Percentiles rank a stretch among this genome's conserved stretches.
These are phyloP conservation scores for Edaphochlamys debaryana DNA, from an alignment of 139 green algal genomes.

Conservation along the genomic window DNA sequence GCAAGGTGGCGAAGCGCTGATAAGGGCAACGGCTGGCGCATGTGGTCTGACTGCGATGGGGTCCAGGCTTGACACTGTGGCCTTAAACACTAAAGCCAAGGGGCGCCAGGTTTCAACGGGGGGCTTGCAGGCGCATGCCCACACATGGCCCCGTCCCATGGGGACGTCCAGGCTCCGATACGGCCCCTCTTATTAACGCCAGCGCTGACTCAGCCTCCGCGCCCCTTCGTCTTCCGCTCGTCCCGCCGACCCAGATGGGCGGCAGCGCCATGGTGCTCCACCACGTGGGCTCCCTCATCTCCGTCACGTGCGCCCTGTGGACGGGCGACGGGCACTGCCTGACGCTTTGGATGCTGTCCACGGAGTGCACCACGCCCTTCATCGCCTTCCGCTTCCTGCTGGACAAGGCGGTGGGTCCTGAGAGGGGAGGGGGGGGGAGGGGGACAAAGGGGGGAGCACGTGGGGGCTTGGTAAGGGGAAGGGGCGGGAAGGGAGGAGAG, in stretches of 20 bases:
- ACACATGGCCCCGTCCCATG: no score
- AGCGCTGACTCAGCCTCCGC: no score
- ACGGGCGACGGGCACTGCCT: conserved; percentile 44
- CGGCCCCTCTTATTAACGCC: no score
- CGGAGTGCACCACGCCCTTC: conserved; percentile 59
- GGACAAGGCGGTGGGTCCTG: neutral
- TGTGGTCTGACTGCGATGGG: no score
- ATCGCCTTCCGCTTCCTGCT: conserved; percentile 33
- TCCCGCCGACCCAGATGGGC: conserved; percentile 51
- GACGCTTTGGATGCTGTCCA: conserved; percentile 57
- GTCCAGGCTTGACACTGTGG: no score
- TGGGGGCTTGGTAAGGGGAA: neutral
- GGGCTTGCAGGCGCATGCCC: no score
- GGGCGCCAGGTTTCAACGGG: no score
- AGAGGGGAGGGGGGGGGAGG: neutral
- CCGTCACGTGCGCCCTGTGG: conserved; percentile 14
- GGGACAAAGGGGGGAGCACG: neutral
- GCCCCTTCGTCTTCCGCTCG: no score
- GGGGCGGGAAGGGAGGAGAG: neutral
- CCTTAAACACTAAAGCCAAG: no score
- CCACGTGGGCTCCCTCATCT: conserved; percentile 41
- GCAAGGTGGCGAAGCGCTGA: no score
- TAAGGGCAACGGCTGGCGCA: no score
- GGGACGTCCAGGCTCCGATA: no score
- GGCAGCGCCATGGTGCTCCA: conserved; percentile 51